phyloP scores from a whole-genome alignment of 106 monocot genomes.

The Dendrobium catenatum region DNA sequence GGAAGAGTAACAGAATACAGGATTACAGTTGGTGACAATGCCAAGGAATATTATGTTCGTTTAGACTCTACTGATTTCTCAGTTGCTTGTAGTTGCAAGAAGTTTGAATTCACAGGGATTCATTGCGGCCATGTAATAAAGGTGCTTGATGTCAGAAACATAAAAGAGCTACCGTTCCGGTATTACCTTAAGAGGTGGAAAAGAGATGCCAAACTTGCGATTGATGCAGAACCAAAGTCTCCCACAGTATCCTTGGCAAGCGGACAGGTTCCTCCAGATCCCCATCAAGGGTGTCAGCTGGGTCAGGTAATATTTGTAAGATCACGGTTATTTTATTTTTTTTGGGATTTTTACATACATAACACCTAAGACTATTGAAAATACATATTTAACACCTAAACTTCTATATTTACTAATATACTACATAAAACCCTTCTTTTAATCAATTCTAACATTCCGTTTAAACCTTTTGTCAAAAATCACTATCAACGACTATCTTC shows the following conservation, averaged over 20 bases:
- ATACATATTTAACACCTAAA: too few relatives aligned
- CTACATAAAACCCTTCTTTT: too few relatives aligned
- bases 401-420: too few relatives aligned
- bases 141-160: constrained; percentile 19
- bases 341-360: too few relatives aligned
- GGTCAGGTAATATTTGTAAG: constrained; percentile 3
- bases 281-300: constrained; percentile 15
- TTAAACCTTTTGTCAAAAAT: too few relatives aligned
- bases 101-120: constrained; percentile 26
- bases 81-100: constrained; percentile 26
- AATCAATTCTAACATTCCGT: too few relatives aligned
- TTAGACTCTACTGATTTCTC: constrained; percentile 15
- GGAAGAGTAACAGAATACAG: constrained; percentile 16
- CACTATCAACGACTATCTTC: too few relatives aligned
- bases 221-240: neutral
- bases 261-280: neutral
- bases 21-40: constrained; percentile 16
- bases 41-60: constrained; percentile 21
- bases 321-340: neutral
- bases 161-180: constrained; percentile 17
- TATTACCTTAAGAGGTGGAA: constrained; percentile 29
- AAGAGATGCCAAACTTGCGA: constrained; percentile 16
- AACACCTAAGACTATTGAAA: too few relatives aligned
- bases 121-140: constrained; percentile 33
- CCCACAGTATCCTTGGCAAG: neutral